Evolutionary conservation across 257 asterid genomes (phyloP).

Genomic region (Eustoma russellianum): DNA sequence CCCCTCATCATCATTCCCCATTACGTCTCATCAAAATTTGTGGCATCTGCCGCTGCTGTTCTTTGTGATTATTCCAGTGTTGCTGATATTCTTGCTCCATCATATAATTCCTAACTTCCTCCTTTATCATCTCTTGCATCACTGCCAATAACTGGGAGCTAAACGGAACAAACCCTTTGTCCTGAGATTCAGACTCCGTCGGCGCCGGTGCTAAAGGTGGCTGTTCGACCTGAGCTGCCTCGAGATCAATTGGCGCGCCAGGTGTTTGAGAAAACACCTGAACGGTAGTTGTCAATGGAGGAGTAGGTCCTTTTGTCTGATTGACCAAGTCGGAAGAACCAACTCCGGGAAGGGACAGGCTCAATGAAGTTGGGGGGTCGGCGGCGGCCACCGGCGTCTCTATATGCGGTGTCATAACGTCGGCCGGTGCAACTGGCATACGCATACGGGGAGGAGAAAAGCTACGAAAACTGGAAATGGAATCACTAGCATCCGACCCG

Average conservation of each 20-base stretch:
- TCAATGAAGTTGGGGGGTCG: conserved; percentile 65
- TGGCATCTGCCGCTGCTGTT: conserved; percentile 27
- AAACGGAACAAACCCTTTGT: conserved; percentile 43
- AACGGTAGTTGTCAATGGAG: conserved; percentile 11
- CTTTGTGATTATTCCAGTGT: conserved; percentile 8
- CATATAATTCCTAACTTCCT: conserved; percentile 81
- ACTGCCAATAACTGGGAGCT: conserved; percentile 53
- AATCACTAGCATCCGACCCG: conserved; percentile 62
- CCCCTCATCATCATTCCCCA: conserved; percentile 33
- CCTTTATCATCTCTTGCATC: conserved; percentile 80
- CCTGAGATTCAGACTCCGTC: conserved; percentile 17
- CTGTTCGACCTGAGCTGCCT: neutral
- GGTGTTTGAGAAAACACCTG: conserved; percentile 8
- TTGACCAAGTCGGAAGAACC: conserved; percentile 24
- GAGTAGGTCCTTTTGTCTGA: conserved; percentile 18
- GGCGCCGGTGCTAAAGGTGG: neutral
- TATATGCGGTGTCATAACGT: conserved; percentile 20
- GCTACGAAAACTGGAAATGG: conserved; percentile 30
- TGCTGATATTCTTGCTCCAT: conserved; percentile 32
- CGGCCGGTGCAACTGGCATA: conserved; percentile 50
- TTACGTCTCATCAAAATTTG: conserved; percentile 23
- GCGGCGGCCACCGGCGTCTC: conserved; percentile 24
- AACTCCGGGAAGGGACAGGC: conserved; percentile 77
- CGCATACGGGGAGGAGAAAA: conserved; percentile 23
- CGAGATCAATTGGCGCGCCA: conserved; percentile 2